Percentiles rank a stretch among this genome's conserved stretches.
Conservation (phyloP, 768 basidiomycete species). For the button mushroom (Agaricus bisporus) region DNA sequence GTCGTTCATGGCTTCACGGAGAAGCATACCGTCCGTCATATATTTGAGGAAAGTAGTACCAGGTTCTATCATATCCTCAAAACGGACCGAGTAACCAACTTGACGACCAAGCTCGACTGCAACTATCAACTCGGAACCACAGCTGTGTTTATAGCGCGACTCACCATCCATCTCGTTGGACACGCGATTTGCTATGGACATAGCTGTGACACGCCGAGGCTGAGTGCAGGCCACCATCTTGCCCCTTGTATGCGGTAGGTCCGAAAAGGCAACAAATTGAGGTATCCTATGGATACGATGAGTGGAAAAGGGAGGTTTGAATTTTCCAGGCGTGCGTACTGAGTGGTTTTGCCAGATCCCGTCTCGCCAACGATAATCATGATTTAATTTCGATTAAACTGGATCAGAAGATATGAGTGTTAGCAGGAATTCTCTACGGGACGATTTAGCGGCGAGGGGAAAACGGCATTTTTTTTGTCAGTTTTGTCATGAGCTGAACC, state of each 20-base stretch:
- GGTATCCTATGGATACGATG: slow-evolving; percentile 61
- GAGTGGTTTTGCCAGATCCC: slow-evolving; percentile 93
- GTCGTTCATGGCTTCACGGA: slow-evolving; percentile 98
- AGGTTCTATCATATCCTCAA: slow-evolving; percentile 91
- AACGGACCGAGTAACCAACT: slow-evolving; percentile 97
- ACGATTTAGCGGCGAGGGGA: slow-evolving; percentile 21
- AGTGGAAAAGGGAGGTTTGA: slow-evolving; percentile 11
- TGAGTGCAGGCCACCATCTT: slow-evolving; percentile 97
- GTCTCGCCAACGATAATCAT: slow-evolving; percentile 92
- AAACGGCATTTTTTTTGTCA: too few species aligned
- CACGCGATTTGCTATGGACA: slow-evolving; percentile 97
- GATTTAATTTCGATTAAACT: slow-evolving; percentile 79
- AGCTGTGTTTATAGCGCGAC: slow-evolving; percentile 19
- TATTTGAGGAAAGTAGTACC: slow-evolving; percentile 96
- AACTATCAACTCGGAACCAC: background rate
- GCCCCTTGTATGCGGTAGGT: slow-evolving; percentile 83
- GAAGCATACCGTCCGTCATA: slow-evolving; percentile 99
- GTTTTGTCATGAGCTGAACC: slow-evolving; percentile 36
- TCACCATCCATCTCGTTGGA: slow-evolving; percentile 98
- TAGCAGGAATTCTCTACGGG: background rate
- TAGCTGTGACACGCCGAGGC: slow-evolving; percentile 91
- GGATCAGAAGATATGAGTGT: slow-evolving; percentile 21
- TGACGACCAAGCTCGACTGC: slow-evolving; percentile 87
- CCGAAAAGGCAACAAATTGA: slow-evolving; percentile 92
- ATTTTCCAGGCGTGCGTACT: slow-evolving; percentile 43